A percentile compares a stretch with the other conserved stretches of the same genome.
These are phyloP conservation scores for Erysimum cheiri DNA, from an alignment of 441 rosid species.

Conservation along the genomic window DNA sequence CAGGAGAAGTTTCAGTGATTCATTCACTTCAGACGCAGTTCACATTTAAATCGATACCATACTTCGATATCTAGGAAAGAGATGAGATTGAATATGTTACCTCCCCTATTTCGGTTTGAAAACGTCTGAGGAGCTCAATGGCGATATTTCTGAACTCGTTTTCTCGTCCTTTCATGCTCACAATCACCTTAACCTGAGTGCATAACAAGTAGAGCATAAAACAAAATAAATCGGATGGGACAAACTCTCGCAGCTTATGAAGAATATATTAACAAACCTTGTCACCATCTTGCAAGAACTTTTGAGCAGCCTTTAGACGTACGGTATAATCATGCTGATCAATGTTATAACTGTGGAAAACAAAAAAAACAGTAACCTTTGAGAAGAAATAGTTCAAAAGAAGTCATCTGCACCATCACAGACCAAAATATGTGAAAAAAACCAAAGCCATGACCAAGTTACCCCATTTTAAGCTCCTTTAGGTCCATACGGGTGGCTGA, in stretches of 20 bases:
- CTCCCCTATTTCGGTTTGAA: constrained; percentile 92
- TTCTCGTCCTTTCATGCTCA: constrained; percentile 91
- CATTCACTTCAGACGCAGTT: not conserved
- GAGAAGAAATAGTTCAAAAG: not conserved
- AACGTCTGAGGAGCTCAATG: constrained; percentile 79
- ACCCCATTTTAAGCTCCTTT: constrained; percentile 97
- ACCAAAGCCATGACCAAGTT: no score
- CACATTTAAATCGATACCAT: not conserved
- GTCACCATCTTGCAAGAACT: constrained; percentile 89
- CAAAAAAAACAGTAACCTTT: constrained; percentile 11
- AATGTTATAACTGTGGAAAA: constrained; percentile 73
- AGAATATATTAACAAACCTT: constrained; percentile 58
- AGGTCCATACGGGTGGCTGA: constrained; percentile 80
- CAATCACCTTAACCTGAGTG: constrained; percentile 87
- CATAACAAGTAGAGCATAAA: constrained; percentile 32
- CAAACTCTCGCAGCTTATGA: constrained; percentile 3
- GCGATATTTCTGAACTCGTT: constrained; percentile 91
- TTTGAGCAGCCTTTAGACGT: constrained; percentile 79
- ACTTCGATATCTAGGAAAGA: not conserved
- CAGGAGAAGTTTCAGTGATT: not conserved
- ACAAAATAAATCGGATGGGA: constrained; percentile 5
- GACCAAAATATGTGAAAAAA: not conserved
- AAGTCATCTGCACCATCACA: constrained; percentile 5
- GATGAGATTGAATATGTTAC: no score
- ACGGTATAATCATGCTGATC: constrained; percentile 92